These are phyloP conservation scores for Imleria badia DNA, from an alignment of 768 basidiomycete genomes.

Conservation along the genomic window DNA sequence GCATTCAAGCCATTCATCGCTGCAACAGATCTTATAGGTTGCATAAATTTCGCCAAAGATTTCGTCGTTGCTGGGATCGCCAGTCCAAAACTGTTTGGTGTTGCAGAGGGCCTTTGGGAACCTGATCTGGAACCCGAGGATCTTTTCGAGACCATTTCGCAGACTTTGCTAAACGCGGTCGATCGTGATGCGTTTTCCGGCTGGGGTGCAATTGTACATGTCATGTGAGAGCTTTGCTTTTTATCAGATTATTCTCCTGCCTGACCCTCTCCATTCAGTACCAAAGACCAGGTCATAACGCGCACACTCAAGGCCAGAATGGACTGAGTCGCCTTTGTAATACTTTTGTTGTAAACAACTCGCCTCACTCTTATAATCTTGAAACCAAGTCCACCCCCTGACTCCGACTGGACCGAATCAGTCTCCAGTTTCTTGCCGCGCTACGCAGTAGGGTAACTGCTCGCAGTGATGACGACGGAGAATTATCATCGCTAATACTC, in stretches of 20 bases:
- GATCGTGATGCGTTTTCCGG: constrained; percentile 97
- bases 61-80: constrained; percentile 97
- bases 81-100: constrained; percentile 89
- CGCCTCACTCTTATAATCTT: background rate
- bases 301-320: constrained; percentile 88
- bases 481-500: background rate
- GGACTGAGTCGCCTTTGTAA: constrained; percentile 55
- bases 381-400: background rate
- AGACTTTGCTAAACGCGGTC: constrained; percentile 91
- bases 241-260: constrained; percentile 3
- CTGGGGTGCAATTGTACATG: constrained; percentile 94
- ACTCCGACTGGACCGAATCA: no score
- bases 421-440: background rate
- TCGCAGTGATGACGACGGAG: background rate
- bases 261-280: constrained; percentile 39
- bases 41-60: constrained; percentile 92
- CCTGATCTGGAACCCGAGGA: constrained; percentile 95
- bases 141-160: constrained; percentile 97
- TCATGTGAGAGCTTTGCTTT: constrained; percentile 67
- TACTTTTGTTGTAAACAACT: constrained; percentile 21
- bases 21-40: constrained; percentile 90
- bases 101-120: constrained; percentile 98
- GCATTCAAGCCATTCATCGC: constrained; percentile 90
- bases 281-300: constrained; percentile 74
- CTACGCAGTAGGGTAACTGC: background rate